These are phyloP conservation scores for Ustilago crameri DNA, from an alignment of 1,284 basidiomycete genomes.

Conservation along the genomic window DNA sequence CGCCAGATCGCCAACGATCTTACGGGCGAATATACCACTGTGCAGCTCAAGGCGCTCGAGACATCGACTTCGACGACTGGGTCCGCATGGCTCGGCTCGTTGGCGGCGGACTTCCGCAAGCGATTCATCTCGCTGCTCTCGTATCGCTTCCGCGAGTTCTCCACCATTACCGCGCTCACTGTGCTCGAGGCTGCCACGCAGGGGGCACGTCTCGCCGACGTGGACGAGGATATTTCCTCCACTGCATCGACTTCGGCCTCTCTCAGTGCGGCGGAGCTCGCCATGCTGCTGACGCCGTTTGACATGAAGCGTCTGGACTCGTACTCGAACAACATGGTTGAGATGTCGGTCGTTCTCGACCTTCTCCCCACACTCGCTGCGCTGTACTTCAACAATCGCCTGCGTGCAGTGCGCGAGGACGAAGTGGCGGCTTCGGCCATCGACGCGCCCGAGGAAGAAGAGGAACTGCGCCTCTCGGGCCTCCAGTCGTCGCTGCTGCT, in stretches of 20 bases:
- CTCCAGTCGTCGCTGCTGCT: conserved; percentile 60
- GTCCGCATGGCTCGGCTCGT: conserved; percentile 86
- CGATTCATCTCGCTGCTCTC: conserved; percentile 90
- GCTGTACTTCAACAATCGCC: conserved; percentile 81
- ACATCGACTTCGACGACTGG: conserved; percentile 64
- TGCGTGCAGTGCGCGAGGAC: conserved; percentile 58
- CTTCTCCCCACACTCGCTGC: conserved; percentile 82
- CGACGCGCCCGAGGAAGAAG: conserved; percentile 40
- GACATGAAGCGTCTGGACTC: conserved; percentile 95
- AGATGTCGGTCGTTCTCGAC: conserved; percentile 95
- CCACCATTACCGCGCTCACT: conserved; percentile 84
- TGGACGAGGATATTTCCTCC: conserved; percentile 12
- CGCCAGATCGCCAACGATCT: conserved; percentile 93
- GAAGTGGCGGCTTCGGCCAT: conserved; percentile 49
- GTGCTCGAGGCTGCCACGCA: conserved; percentile 84
- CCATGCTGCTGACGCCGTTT: conserved; percentile 83
- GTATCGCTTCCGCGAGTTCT: conserved; percentile 94
- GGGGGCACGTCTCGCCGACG: conserved; percentile 70
- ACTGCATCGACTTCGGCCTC: conserved; percentile 19
- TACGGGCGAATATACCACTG: conserved; percentile 94
- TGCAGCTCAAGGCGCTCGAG: conserved; percentile 79
- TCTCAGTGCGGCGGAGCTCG: conserved; percentile 76
- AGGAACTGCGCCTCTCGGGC: conserved; percentile 54
- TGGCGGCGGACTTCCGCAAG: conserved; percentile 91
- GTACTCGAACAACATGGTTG: conserved; percentile 94